These are phyloP conservation scores for Huntiella moniliformis DNA, from an alignment of 2,329 filamentous ascomycete genomes.

Conservation along the genomic window DNA sequence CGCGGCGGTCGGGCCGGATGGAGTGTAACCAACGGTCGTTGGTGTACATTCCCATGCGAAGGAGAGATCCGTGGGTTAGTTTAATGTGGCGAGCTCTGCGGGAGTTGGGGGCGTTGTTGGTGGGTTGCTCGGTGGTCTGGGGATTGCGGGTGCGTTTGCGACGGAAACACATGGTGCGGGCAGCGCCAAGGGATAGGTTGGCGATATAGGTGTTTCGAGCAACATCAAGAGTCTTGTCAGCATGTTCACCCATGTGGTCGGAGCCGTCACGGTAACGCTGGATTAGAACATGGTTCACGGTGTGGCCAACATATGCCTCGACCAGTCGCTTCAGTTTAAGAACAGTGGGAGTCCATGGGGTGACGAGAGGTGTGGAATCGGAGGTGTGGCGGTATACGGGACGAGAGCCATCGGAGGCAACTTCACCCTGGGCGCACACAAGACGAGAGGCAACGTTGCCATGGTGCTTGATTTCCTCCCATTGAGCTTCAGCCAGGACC, in stretches of 20 bases:
- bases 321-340: slow-evolving; percentile 46
- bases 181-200: slow-evolving; percentile 83
- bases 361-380: slow-evolving; percentile 64
- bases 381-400: slow-evolving; percentile 91
- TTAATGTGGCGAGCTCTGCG: slow-evolving; percentile 12
- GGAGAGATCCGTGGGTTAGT: slow-evolving; percentile 78
- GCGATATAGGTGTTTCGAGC: slow-evolving; percentile 64
- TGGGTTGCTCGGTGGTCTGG: slow-evolving; percentile 13
- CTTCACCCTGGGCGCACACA: slow-evolving; percentile 68
- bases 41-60: slow-evolving; percentile 59
- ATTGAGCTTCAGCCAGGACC: slow-evolving; percentile 57
- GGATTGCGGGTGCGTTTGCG: slow-evolving; percentile 45
- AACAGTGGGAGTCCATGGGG: slow-evolving; percentile 58
- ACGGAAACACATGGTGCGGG: slow-evolving; percentile 75
- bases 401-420: slow-evolving; percentile 49
- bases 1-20: slow-evolving; percentile 75
- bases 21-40: slow-evolving; percentile 81
- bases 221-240: slow-evolving; percentile 91
- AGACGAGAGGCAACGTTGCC: slow-evolving; percentile 81
- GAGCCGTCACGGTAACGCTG: slow-evolving; percentile 78
- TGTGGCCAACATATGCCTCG: slow-evolving; percentile 56
- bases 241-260: slow-evolving; percentile 92
- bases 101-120: slow-evolving; percentile 19
- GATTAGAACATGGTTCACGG: slow-evolving; percentile 79
- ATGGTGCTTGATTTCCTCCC: slow-evolving; percentile 85